Base-by-base conservation (phyloP, 2,329 filamentous ascomycete genomes). In the Fusarium abutilonis region DNA sequence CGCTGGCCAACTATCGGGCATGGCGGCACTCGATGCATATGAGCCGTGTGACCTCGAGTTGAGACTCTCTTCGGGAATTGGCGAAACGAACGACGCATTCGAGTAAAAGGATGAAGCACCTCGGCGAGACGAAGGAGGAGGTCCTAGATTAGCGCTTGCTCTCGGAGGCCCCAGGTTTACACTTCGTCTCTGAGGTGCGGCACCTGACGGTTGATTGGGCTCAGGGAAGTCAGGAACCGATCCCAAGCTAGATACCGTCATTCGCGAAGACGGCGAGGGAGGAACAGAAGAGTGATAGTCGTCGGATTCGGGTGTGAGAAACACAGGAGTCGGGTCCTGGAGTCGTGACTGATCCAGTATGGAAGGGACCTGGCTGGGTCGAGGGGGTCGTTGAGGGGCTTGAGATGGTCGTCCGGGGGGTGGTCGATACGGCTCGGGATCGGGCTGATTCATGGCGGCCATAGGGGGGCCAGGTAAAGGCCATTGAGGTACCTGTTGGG, bases 21-120 rank as follows among this genome's bases (percentile, higher is more conserved):
- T 90, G 1, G 85, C 89, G 32, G 86, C 84, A 66, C 89, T 92
- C 3, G 90, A 92, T 19, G 86, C 89, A 69, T 86, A 89, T 0
- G 90, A 92, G 26, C 81, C 80, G 70, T 86, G 83, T 1, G 86
- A 86, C 50, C 81, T 78, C 4, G 82, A 78, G 21, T 82, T 79
- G 0, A 84, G 81, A 61, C 82, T 85, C 71, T 93, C 90, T 73
- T 93, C 90, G 1, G 87, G 88, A 49, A 93, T 93, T 0, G 90
- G 89, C 1, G 90, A 90, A 23, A 93, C 89, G 57, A 83, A 89
- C 0, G 89, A 90, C 11, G 80, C 76, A 63, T 82, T 84, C 3
- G 88, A 89, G 68, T 89, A 88, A 58, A 87, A 88, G 0, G 86
- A 87, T 0, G 86, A 88, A 26, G 81, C 82, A 1, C 86, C 86